Evolutionary conservation across 2,329 filamentous ascomycete species (phyloP).

Genomic region (Microdochium bolleyi): DNA sequence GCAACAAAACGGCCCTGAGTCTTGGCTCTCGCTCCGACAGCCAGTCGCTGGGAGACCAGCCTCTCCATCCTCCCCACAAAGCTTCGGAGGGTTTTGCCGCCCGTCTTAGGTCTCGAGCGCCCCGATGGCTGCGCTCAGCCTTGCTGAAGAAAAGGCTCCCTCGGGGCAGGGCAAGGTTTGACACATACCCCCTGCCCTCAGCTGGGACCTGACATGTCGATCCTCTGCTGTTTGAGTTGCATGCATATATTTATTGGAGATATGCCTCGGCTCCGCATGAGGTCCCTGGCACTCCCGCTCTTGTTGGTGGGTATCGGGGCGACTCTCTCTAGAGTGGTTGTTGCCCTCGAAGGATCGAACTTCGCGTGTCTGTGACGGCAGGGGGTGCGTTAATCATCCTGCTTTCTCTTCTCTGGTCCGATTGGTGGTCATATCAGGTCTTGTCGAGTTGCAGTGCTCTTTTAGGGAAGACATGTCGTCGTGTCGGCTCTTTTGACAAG

Average conservation of each 20-base stretch:
- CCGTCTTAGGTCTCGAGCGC: not conserved
- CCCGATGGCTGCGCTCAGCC: not conserved
- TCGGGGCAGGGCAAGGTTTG: not conserved
- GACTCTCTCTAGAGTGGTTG: not conserved
- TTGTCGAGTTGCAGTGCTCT: not conserved
- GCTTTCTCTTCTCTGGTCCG: not conserved
- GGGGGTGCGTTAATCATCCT: not conserved
- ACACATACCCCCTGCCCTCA: not conserved
- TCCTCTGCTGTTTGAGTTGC: not conserved
- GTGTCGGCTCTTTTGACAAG: not conserved
- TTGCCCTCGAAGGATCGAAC: not conserved
- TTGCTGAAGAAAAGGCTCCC: not conserved
- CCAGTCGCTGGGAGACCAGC: not conserved
- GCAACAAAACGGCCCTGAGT: not conserved
- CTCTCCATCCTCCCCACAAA: not conserved
- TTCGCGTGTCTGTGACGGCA: not conserved
- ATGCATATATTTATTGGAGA: not conserved
- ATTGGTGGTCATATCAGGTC: not conserved
- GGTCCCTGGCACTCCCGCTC: not conserved
- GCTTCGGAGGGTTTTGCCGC: not conserved
- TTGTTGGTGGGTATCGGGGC: not conserved
- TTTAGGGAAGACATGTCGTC: not conserved
- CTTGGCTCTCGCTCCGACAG: not conserved
- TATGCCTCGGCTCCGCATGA: not conserved
- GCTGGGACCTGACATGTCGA: not conserved